Evolutionary conservation across 225 moss, liverwort and hornwort species (phyloP), one percentile per base, ranked within the genome.

Genomic region (Marchantia paleacea): DNA sequence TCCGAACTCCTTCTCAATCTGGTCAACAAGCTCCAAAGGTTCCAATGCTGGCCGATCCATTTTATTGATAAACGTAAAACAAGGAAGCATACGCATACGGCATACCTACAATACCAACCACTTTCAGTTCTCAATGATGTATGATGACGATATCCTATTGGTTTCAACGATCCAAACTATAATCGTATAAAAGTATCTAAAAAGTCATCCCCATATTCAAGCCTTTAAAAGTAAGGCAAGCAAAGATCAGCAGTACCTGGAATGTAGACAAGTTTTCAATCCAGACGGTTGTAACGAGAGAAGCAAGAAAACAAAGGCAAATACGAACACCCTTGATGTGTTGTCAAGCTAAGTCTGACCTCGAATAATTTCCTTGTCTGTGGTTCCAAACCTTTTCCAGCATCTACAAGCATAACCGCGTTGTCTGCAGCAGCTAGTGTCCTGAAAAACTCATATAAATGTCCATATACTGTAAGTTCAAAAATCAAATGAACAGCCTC

Each of bases 1-100:
- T 50, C 80, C 85, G 62, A 97, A 97, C 85, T 97, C 96, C 83
- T 90, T 93, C 84, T 97, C 96, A 63, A 97, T 91, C 84, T 97
- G 94, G 82, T 97, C 94, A 84, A 97, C 88, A 10, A 97, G 93
- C 86, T 97, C 96, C 90, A 97, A 84, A 30, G 96, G 94, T 73
- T 94, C 92, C 54, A 97, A 87, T 71, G 96, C 92, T 86, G 94
- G 96, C 75, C 96, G 96, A 83, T 96, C 96, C 94, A 96, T 94
- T 83, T 96, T 96, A 84, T 96, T 96, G 22, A 96, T 93, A 73
- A 96, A 96, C 57, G 96, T 96, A 78, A 96, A 96, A 77, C 94
- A 92, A 76, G 96, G 96, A 84, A 96, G 86, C 87, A 91, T 92
- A 47, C 94, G 92, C 96, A 96, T 94, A 81, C 96, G 92, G 75